Conservation (phyloP, 2,329 filamentous ascomycete species). For the Drechslerella dactyloides region DNA sequence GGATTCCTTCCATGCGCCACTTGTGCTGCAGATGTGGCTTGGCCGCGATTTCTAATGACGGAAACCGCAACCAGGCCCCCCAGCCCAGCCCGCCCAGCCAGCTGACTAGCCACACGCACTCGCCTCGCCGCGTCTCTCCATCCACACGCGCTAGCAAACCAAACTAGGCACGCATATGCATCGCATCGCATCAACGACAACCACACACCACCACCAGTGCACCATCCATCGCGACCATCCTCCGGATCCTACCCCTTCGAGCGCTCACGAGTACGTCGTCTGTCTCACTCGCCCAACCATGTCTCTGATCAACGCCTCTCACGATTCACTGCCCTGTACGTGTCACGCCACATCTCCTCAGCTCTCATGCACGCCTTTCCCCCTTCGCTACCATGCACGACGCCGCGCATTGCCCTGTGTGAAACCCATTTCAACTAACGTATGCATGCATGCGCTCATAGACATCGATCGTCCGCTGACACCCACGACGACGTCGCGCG, state of each 20-base stretch:
- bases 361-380: conserved; percentile 4
- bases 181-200: background rate
- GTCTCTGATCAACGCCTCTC: conserved; percentile 72
- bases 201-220: background rate
- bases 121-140: background rate
- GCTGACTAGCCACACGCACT: background rate
- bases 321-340: conserved; percentile 83
- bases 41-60: too few relatives aligned
- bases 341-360: conserved; percentile 26
- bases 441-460: conserved; percentile 57
- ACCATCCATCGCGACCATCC: too few relatives aligned
- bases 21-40: background rate
- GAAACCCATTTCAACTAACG: conserved; percentile 47
- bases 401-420: background rate
- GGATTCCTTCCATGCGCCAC: conserved; percentile 4
- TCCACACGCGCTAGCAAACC: background rate
- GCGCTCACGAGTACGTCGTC: background rate
- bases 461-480: conserved; percentile 82
- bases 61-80: too few relatives aligned
- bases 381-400: background rate
- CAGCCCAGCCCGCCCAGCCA: too few relatives aligned
- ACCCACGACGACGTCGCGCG: conserved; percentile 67
- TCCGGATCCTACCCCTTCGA: too few relatives aligned
- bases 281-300: conserved; percentile 59
- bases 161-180: background rate